These are phyloP conservation scores for Hebeloma cylindrosporum DNA, from an alignment of 768 basidiomycete species.

Conservation along the genomic window DNA sequence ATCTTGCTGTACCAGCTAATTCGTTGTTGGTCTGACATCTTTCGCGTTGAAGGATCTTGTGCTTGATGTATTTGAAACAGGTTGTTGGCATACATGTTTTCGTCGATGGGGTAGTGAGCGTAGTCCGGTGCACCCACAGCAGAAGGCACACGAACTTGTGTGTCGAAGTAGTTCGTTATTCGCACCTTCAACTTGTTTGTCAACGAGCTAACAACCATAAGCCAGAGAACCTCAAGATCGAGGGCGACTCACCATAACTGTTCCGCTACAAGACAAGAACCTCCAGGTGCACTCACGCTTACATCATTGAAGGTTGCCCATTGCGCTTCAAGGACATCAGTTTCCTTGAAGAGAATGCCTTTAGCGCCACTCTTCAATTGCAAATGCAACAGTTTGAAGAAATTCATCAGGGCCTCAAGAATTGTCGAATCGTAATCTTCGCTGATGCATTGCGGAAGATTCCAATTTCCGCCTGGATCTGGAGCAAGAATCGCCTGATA, in stretches of 20 bases:
- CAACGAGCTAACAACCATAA: slow-evolving; percentile 59
- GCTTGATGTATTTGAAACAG: slow-evolving; percentile 31
- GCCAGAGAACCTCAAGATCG: neutral
- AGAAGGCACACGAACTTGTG: slow-evolving; percentile 79
- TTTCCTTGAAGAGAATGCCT: slow-evolving; percentile 96
- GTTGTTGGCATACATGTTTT: slow-evolving; percentile 9
- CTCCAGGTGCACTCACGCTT: slow-evolving; percentile 82
- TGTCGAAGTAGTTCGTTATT: slow-evolving; percentile 92
- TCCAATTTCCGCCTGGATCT: slow-evolving; percentile 87
- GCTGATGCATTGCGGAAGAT: slow-evolving; percentile 82
- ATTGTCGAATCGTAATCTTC: slow-evolving; percentile 90
- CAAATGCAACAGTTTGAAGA: slow-evolving; percentile 94
- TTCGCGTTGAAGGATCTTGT: slow-evolving; percentile 37
- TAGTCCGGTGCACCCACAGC: slow-evolving; percentile 34
- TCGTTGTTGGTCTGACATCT: slow-evolving; percentile 82
- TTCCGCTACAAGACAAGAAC: slow-evolving; percentile 90
- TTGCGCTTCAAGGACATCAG: slow-evolving; percentile 94
- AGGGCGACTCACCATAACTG: slow-evolving; percentile 76
- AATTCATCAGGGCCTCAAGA: slow-evolving; percentile 80
- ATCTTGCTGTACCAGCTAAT: slow-evolving; percentile 91
- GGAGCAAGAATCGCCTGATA: slow-evolving; percentile 90
- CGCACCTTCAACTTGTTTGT: slow-evolving; percentile 93
- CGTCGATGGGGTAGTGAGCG: slow-evolving; percentile 9
- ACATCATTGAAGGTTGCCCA: slow-evolving; percentile 95
- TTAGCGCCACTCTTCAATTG: slow-evolving; percentile 92